A percentile compares a stretch with the other conserved stretches of the same genome.
phyloP scores from a whole-genome alignment of 2,329 filamentous ascomycete genomes.

The Triangularia verruculosa region DNA sequence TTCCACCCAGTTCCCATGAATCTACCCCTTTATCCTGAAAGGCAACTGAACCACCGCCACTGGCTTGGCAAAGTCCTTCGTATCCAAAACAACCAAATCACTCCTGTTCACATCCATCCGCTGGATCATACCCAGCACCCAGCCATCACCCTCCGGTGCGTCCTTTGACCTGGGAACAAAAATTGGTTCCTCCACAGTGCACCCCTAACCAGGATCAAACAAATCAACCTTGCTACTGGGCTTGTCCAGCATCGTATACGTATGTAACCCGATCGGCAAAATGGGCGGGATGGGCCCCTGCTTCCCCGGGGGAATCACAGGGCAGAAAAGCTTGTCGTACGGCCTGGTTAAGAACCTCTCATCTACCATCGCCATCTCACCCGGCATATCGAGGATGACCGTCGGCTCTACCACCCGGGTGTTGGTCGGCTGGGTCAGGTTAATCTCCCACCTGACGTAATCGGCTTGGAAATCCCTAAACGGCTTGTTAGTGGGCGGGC shows the following conservation, averaged over 20 bases:
- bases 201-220: constrained; percentile 35
- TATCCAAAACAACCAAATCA: constrained; percentile 28
- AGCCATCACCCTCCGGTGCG: constrained; percentile 41
- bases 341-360: constrained; percentile 40
- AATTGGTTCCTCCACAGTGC: constrained; percentile 44
- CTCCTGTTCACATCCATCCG: constrained; percentile 22
- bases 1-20: constrained; percentile 31
- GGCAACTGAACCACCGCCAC: constrained; percentile 24
- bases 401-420: constrained; percentile 29
- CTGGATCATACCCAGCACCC: constrained; percentile 36
- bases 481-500: constrained; percentile 37
- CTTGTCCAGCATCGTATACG: constrained; percentile 26
- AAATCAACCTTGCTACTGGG: constrained; percentile 27
- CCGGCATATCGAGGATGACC: constrained; percentile 36
- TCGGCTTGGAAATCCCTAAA: constrained; percentile 38
- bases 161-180: constrained; percentile 39
- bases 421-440: constrained; percentile 31
- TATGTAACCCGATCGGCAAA: constrained; percentile 9
- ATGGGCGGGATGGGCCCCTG: neutral
- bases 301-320: constrained; percentile 34
- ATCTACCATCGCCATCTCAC: constrained; percentile 45
- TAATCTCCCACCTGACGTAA: constrained; percentile 42
- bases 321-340: constrained; percentile 41
- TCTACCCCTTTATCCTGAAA: constrained; percentile 18
- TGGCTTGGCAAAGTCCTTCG: constrained; percentile 20